These are phyloP conservation scores for Salicornia ramosissima DNA, from an alignment of 148 eudicot species.

Conservation along the genomic window DNA sequence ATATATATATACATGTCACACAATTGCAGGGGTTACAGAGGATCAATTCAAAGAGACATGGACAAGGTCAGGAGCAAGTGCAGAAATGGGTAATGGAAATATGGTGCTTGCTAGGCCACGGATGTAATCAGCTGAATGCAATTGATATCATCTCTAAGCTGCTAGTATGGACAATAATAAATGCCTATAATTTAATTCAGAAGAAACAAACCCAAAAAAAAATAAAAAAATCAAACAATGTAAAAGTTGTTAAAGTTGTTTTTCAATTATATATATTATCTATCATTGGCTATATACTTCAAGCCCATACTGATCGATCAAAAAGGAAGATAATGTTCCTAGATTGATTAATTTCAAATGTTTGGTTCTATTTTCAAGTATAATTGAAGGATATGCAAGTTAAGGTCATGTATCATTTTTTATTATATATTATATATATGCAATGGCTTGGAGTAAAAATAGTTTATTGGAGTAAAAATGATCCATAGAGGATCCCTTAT, in stretches of 20 bases:
- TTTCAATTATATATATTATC: too few relatives aligned
- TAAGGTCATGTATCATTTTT: not conserved
- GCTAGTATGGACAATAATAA: not conserved
- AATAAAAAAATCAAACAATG: too few relatives aligned
- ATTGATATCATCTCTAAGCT: not conserved
- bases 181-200: not conserved
- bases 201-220: not conserved
- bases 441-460: not conserved
- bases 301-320: conserved; percentile 1
- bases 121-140: not conserved
- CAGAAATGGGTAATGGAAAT: not conserved
- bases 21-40: conserved; percentile 60
- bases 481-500: too few relatives aligned
- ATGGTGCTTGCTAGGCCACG: conserved; percentile 13
- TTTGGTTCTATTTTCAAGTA: not conserved
- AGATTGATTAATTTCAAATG: not conserved
- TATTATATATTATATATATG: not conserved
- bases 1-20: too few relatives aligned
- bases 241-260: too few relatives aligned
- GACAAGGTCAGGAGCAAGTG: conserved; percentile 53
- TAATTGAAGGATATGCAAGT: not conserved
- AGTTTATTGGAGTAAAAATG: too few relatives aligned
- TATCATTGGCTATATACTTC: not conserved
- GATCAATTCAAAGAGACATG: conserved; percentile 66
- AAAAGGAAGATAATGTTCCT: not conserved